Conservation (phyloP, 1,139 yeast species). For the Eremothecium sinecaudum region DNA sequence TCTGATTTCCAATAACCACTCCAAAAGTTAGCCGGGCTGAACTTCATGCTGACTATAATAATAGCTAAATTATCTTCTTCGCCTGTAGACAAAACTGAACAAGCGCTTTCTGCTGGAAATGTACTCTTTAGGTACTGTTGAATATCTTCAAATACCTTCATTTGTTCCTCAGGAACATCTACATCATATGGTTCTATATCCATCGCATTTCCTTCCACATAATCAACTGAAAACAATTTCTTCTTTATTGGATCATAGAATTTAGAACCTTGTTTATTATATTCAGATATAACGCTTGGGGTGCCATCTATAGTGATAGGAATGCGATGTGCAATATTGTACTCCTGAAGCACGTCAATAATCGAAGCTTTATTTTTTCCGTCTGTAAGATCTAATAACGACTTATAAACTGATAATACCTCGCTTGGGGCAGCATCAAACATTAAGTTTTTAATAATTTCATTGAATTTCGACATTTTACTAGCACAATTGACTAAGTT, state of each 20-base stretch:
- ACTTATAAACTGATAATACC: conserved; percentile 28
- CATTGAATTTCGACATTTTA: conserved; percentile 18
- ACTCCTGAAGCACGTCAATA: conserved; percentile 34
- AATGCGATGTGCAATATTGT: conserved; percentile 38
- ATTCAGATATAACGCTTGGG: conserved; percentile 36
- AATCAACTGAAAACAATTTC: conserved; percentile 54
- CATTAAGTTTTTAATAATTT: conserved; percentile 23
- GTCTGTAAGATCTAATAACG: conserved; percentile 29
- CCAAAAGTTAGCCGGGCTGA: conserved; percentile 72
- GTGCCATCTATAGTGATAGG: conserved; percentile 33
- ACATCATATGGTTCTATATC: conserved; percentile 41
- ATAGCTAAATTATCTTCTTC: conserved; percentile 43
- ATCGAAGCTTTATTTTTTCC: conserved; percentile 29
- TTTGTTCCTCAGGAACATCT: conserved; percentile 15
- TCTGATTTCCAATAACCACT: conserved; percentile 83
- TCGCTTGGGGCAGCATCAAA: conserved; percentile 33
- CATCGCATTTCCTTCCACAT: conserved; percentile 37
- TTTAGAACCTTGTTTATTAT: conserved; percentile 39
- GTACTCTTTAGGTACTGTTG: conserved; percentile 35
- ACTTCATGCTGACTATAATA: conserved; percentile 61
- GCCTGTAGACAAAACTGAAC: conserved; percentile 34
- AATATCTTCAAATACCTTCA: conserved; percentile 22
- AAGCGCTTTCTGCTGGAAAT: conserved; percentile 38
- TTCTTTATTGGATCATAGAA: conserved; percentile 42
- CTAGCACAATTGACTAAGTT: too few species aligned